Conservation (phyloP, 2,329 filamentous ascomycete genomes). For the Neurospora crassa region DNA sequence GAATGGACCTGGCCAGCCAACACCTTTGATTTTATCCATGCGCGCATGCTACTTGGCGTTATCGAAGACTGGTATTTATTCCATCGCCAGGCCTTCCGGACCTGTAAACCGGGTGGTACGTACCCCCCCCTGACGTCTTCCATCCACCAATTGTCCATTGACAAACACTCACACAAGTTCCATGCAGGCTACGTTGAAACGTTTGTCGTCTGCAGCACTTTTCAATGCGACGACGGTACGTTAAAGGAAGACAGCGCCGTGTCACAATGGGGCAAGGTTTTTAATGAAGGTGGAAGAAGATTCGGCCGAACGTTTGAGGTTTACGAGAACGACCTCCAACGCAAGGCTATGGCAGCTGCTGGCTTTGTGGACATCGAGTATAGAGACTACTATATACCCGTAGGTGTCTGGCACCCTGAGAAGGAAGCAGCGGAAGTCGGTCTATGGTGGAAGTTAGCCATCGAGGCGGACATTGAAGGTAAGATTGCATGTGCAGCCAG, state of each 20-base stretch:
- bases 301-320: constrained; percentile 8
- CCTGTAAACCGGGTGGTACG: neutral
- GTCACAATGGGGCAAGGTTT: constrained; percentile 11
- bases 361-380: constrained; percentile 9
- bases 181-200: constrained; percentile 3
- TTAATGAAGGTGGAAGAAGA: constrained; percentile 5
- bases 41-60: neutral
- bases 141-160: neutral
- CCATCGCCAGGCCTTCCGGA: constrained; percentile 24
- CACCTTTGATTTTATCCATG: constrained; percentile 1
- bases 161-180: neutral
- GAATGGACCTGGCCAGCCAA: constrained; percentile 1
- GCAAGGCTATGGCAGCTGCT: constrained; percentile 7
- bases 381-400: neutral
- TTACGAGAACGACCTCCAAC: constrained; percentile 8
- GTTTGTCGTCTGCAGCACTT: neutral
- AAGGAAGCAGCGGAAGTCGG: neutral
- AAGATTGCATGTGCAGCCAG: neutral
- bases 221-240: constrained; percentile 2
- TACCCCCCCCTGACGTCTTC: neutral
- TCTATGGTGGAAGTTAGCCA: neutral
- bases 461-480: neutral
- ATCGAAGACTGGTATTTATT: constrained; percentile 18
- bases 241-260: constrained; percentile 9
- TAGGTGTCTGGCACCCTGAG: neutral